phyloP scores from a whole-genome alignment of 306 rosid species.

The Vicia sativa region DNA sequence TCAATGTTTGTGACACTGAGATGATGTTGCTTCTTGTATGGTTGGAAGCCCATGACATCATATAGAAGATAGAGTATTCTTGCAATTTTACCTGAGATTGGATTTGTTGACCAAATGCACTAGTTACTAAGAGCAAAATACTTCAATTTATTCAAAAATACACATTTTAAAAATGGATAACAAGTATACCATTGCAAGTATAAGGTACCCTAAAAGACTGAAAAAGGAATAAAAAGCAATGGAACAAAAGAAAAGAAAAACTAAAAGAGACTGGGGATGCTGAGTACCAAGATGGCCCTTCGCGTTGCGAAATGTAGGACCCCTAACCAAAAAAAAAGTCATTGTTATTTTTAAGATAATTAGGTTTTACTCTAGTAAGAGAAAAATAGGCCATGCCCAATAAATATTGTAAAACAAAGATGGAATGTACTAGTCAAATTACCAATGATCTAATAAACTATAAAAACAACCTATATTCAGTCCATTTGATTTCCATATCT shows the following conservation, averaged over 20 bases:
- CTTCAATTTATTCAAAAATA: neutral
- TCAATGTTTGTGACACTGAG: slow-evolving; percentile 10
- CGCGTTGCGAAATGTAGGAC: slow-evolving; percentile 10
- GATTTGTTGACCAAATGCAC: slow-evolving; percentile 10
- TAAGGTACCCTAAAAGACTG: slow-evolving; percentile 17
- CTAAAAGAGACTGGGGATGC: neutral
- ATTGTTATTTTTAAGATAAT: slow-evolving; percentile 19
- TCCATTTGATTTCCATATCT: slow-evolving; percentile 22
- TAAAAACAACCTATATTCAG: slow-evolving; percentile 4
- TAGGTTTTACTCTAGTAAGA: slow-evolving; percentile 11
- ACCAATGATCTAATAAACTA: slow-evolving; percentile 28
- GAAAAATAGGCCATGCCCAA: slow-evolving; percentile 4
- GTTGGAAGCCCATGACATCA: neutral
- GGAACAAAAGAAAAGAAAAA: slow-evolving; percentile 1
- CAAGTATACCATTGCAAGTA: neutral
- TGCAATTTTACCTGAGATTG: slow-evolving; percentile 22
- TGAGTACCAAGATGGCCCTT: neutral
- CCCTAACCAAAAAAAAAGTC: slow-evolving; percentile 17
- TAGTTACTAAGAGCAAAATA: neutral
- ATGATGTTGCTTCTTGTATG: slow-evolving; percentile 25
- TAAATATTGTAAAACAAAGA: slow-evolving; percentile 17
- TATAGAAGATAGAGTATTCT: neutral
- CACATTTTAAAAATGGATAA: neutral
- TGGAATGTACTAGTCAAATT: slow-evolving; percentile 11
- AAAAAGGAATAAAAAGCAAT: neutral